phyloP scores from a whole-genome alignment of 148 eudicot species.

The Fallopia convolvulus region DNA sequence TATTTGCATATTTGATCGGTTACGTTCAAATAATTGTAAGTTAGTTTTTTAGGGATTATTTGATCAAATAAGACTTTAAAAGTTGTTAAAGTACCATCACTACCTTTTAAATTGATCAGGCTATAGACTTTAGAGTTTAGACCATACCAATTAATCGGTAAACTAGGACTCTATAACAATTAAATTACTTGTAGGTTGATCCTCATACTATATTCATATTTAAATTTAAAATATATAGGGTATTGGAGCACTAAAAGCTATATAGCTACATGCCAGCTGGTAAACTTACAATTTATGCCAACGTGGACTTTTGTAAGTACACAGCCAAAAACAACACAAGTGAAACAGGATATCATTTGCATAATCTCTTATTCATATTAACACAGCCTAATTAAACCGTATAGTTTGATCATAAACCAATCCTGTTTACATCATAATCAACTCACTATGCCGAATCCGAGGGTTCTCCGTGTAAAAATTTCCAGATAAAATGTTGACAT shows the following conservation, averaged over 20 bases:
- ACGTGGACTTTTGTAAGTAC: background rate
- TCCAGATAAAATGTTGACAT: background rate
- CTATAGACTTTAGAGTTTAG: background rate
- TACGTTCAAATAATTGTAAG: no score
- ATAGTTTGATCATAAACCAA: background rate
- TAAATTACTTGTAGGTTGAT: background rate
- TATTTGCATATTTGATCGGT: no score
- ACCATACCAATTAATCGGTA: background rate
- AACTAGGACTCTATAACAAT: no score
- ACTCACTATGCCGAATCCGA: background rate
- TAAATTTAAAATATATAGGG: no score
- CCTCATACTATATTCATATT: background rate
- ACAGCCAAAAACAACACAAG: background rate
- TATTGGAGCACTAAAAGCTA: no score
- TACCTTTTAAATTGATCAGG: background rate
- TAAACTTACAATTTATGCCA: background rate
- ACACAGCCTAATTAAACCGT: slow-evolving; percentile 1
- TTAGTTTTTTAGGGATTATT: no score
- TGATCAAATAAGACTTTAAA: no score
- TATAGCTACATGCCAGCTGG: background rate
- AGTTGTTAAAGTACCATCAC: background rate
- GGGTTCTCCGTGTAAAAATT: background rate
- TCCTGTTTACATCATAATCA: background rate
- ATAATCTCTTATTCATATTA: background rate
- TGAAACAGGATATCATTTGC: background rate